Evolutionary conservation across 352 stramenopile species (phyloP).

Genomic region (Pelagophyceae sp.): DNA sequence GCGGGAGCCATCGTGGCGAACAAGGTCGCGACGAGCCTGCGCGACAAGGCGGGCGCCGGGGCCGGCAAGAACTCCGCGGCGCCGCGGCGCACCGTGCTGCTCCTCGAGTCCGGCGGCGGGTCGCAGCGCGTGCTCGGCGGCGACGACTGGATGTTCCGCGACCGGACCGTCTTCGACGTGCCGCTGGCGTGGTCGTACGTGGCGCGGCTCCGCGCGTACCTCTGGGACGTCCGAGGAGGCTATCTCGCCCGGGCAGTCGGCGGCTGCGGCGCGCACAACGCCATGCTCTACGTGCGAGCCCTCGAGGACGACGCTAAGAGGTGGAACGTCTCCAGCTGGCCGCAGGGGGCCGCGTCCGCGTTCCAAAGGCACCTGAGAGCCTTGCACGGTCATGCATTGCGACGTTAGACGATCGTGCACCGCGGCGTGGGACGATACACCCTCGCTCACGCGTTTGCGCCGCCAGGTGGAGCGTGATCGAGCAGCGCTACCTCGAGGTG

Average conservation of each 20-base stretch:
- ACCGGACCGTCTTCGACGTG: conserved; percentile 5
- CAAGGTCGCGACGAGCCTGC: not conserved
- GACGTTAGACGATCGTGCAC: no score
- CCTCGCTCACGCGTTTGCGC: no score
- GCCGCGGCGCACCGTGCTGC: no score
- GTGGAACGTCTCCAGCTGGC: conserved; percentile 62
- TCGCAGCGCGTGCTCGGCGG: conserved; percentile 1
- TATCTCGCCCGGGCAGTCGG: conserved; percentile 68
- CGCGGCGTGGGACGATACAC: no score
- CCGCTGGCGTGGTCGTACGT: conserved; percentile 1
- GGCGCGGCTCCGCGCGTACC: not conserved
- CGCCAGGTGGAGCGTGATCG: conserved; percentile 57
- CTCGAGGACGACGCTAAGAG: conserved; percentile 57
- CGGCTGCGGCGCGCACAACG: conserved; percentile 75
- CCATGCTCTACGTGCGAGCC: conserved; percentile 75
- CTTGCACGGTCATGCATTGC: no score
- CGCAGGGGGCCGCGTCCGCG: no score
- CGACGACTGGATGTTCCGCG: not conserved
- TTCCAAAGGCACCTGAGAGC: no score
- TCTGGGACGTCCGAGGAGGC: no score
- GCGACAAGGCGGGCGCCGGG: not conserved
- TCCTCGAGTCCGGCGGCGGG: not conserved
- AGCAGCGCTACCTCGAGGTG: conserved; percentile 60
- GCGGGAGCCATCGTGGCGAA: not conserved
- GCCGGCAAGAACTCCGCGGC: no score